Conservation (phyloP, 441 rosid species). For the Arabidopsis hybrid region DNA sequence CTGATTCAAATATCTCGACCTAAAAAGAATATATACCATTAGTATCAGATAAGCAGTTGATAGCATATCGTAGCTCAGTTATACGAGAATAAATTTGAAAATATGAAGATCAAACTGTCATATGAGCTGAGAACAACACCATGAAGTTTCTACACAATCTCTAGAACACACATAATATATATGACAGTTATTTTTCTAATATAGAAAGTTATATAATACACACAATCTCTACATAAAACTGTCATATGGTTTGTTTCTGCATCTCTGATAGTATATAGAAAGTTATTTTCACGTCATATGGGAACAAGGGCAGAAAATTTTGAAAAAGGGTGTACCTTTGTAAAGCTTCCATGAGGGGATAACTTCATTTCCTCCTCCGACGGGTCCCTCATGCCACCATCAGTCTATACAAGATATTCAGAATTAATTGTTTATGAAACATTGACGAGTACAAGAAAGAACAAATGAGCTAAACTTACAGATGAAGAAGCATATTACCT, state of each 20-base stretch:
- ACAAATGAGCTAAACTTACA: not conserved
- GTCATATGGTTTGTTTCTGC: not conserved
- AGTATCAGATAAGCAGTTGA: not conserved
- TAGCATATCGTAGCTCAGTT: no score
- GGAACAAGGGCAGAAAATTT: not conserved
- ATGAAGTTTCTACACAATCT: not conserved
- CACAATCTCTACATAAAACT: no score
- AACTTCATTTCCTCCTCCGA: conserved; percentile 49
- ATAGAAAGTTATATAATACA: not conserved
- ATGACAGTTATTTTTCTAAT: no score
- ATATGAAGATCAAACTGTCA: conserved; percentile 5
- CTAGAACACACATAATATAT: not conserved
- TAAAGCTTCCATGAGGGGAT: conserved; percentile 75
- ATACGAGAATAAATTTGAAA: conserved; percentile 4
- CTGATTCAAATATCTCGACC: conserved; percentile 70
- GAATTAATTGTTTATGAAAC: conserved; percentile 26
- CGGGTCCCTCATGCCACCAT: conserved; percentile 71
- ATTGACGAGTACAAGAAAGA: not conserved
- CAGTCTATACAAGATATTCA: conserved; percentile 47
- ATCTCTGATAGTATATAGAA: not conserved
- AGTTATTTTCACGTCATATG: not conserved
- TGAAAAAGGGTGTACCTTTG: conserved; percentile 44
- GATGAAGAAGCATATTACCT: conserved; percentile 47
- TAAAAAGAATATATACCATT: conserved; percentile 41
- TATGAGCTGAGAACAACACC: conserved; percentile 10